Evolutionary conservation across 768 basidiomycete genomes (phyloP).

Genomic region (Leccinellum albellum): DNA sequence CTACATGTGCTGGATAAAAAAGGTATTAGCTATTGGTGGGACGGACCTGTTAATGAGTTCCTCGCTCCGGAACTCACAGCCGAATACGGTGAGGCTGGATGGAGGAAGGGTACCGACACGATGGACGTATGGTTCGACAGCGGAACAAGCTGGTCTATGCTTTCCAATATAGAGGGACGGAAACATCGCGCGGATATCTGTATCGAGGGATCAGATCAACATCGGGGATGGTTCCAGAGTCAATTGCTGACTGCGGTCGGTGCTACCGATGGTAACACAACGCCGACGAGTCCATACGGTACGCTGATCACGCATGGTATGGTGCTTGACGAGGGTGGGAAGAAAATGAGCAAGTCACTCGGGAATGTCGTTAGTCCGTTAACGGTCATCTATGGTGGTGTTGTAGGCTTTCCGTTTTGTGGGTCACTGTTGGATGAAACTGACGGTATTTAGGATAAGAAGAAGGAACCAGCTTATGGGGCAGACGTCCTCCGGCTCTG

Average conservation of each 20-base stretch:
- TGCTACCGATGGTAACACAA: conserved; percentile 12
- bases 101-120: conserved; percentile 85
- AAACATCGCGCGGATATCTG: conserved; percentile 74
- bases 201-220: conserved; percentile 94
- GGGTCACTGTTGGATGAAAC: neutral
- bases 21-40: conserved; percentile 90
- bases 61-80: conserved; percentile 56
- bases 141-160: conserved; percentile 88
- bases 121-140: conserved; percentile 99
- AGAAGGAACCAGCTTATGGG: conserved; percentile 76
- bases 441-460: conserved; percentile 47
- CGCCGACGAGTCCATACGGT: conserved; percentile 55
- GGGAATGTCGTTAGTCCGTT: conserved; percentile 90
- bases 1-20: conserved; percentile 66
- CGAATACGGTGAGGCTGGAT: conserved; percentile 44
- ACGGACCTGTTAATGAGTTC: conserved; percentile 79
- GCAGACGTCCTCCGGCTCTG: conserved; percentile 85
- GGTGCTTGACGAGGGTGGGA: conserved; percentile 85
- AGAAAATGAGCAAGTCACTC: conserved; percentile 96
- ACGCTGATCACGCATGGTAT: conserved; percentile 93
- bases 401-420: conserved; percentile 42
- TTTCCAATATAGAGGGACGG: conserved; percentile 41
- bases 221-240: conserved; percentile 99
- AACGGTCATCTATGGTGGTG: conserved; percentile 72
- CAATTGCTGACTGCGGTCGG: conserved; percentile 81